These are phyloP conservation scores for Grosmannia clavigera DNA, from an alignment of 2,329 filamentous ascomycete species.

Conservation along the genomic window DNA sequence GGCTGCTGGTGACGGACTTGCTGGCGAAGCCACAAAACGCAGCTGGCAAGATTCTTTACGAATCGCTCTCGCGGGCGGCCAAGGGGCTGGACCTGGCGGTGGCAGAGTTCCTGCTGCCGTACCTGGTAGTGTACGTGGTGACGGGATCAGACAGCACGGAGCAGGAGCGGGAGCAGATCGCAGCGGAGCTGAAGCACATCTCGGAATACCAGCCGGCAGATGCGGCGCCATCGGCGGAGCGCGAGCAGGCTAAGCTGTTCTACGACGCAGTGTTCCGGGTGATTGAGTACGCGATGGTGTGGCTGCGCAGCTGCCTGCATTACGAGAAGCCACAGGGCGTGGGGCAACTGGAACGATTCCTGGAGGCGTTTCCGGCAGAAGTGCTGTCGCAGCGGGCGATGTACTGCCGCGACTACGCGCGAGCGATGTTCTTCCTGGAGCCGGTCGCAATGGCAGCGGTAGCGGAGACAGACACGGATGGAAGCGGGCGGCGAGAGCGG, in stretches of 20 bases:
- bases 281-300: constrained; percentile 82
- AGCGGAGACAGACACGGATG: constrained; percentile 30
- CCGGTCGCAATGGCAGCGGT: constrained; percentile 49
- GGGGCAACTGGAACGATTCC: constrained; percentile 34
- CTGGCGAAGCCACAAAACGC: constrained; percentile 63
- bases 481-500: constrained; percentile 32
- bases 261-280: constrained; percentile 85
- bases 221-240: constrained; percentile 44
- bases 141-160: constrained; percentile 42
- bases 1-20: constrained; percentile 68
- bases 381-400: constrained; percentile 69
- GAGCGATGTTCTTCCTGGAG: constrained; percentile 89
- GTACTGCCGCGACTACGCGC: constrained; percentile 86
- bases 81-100: constrained; percentile 77
- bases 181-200: constrained; percentile 62
- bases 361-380: constrained; percentile 58
- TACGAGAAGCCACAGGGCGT: constrained; percentile 47
- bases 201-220: constrained; percentile 47
- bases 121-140: constrained; percentile 71
- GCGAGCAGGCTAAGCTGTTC: constrained; percentile 69
- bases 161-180: constrained; percentile 50
- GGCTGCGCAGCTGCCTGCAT: constrained; percentile 66
- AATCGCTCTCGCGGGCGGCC: constrained; percentile 69
- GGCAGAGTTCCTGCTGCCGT: constrained; percentile 79
- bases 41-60: constrained; percentile 67